Evolutionary conservation across 2,329 filamentous ascomycete genomes (phyloP), one percentile per base, ranked within the genome.

Genomic region (Aquanectria penicillioides): DNA sequence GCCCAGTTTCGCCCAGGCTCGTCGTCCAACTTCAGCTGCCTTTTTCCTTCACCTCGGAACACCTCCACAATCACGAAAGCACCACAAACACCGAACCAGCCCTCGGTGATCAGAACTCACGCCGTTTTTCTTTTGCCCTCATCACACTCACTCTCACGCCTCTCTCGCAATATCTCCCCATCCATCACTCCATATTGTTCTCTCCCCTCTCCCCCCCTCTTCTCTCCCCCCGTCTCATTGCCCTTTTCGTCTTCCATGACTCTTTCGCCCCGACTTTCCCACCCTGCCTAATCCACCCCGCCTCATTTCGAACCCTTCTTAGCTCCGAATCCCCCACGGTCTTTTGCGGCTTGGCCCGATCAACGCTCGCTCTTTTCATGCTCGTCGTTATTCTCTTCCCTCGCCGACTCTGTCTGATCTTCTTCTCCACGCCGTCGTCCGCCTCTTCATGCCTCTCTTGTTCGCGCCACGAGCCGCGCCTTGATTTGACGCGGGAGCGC

Each of bases 41-140:
- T n/a, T n/a, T n/a, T n/a, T n/a, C 33, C 41, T 29, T 52, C 41
- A 52, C 40, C 41, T 53, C 41, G 41, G 48, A 58, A 36, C 47
- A 40, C 31, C 37, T 57, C 40, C 47, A 26, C 40, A 41, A 15
- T 25, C 41, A 41, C 48, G 28, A 34, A 23, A 7, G 15, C 31
- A 46, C 26, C 15, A 22, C 37, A 57, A 57, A 57, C 47, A 46
- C 47, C 40, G 54, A 33, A 41, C 41, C 17, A 18, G 23, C 25
- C 37, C 48, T 52, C 48, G 28, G 47, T 20, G 18, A 47, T 43
- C 55, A 47, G 55, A 58, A 26, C 33, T 29, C 34, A 28, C 40
- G 18, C 33, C 34, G 15, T 12, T 34, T n/a, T n/a, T n/a, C n/a
- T n/a, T n/a, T n/a, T n/a, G n/a, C 26, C 7, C 54, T 36, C 31